Evolutionary conservation across 345 rosid genomes (phyloP).

Genomic region (Acer negundo): DNA sequence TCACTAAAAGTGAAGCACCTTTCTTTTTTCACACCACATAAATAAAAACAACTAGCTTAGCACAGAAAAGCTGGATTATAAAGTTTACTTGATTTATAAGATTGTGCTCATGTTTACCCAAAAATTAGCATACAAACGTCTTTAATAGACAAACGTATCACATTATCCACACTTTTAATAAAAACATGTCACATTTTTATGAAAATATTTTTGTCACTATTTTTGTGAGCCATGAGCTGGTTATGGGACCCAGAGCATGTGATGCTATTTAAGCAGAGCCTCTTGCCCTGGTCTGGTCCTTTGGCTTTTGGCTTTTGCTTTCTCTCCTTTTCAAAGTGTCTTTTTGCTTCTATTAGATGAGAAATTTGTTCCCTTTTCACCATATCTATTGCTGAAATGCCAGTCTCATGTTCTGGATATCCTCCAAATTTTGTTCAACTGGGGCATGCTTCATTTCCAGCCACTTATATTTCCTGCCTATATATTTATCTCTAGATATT

Average conservation of each 20-base stretch:
- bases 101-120: background rate
- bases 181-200: no score
- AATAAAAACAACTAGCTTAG: constrained; percentile 18
- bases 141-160: no score
- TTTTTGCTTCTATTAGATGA: background rate
- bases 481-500: background rate
- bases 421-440: background rate
- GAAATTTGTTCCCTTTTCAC: background rate
- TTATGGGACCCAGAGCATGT: constrained; percentile 35
- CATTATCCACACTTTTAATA: no score
- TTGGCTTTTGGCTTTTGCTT: background rate
- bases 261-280: constrained; percentile 28
- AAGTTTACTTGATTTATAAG: background rate
- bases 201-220: constrained; percentile 6
- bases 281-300: no score
- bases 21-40: constrained; percentile 24
- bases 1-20: constrained; percentile 24
- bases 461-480: constrained; percentile 4
- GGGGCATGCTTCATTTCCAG: background rate
- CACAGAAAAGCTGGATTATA: constrained; percentile 23
- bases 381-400: background rate
- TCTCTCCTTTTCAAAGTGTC: background rate
- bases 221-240: constrained; percentile 19
- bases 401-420: background rate
- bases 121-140: background rate